These are phyloP conservation scores for Anisodus acutangulus DNA, from an alignment of 257 asterid genomes.

Conservation along the genomic window DNA sequence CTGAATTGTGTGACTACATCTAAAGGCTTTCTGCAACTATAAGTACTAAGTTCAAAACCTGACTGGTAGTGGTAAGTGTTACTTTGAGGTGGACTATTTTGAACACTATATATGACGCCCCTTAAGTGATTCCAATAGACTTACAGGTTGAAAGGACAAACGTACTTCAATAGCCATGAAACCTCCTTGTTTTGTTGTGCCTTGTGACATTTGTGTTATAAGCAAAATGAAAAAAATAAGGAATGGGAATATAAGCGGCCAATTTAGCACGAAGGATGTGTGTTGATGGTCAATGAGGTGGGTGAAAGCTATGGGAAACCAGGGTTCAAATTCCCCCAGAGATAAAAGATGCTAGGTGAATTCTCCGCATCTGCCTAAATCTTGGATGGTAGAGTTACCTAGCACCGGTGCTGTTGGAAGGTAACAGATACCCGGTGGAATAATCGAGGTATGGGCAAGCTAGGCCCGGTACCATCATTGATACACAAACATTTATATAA, in stretches of 20 bases:
- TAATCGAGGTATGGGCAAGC: not conserved
- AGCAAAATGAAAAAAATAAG: constrained; percentile 4
- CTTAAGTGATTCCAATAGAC: not conserved
- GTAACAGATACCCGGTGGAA: not conserved
- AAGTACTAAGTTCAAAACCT: constrained; percentile 11
- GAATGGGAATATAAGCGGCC: not conserved
- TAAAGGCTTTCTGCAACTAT: not conserved
- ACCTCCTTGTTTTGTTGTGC: not conserved
- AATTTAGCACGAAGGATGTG: constrained; percentile 3
- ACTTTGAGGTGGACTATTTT: constrained; percentile 15
- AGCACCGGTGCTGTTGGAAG: too few relatives aligned
- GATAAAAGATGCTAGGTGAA: too few relatives aligned
- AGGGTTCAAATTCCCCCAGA: too few relatives aligned
- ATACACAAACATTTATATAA: not conserved
- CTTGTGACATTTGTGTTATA: constrained; percentile 11
- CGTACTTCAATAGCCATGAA: constrained; percentile 16
- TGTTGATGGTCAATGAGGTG: too few relatives aligned
- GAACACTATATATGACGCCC: not conserved
- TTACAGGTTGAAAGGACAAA: not conserved
- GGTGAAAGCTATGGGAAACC: too few relatives aligned
- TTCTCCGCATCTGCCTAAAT: too few relatives aligned
- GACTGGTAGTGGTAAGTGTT: constrained; percentile 21
- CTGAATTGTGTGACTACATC: too few relatives aligned
- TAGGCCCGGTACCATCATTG: not conserved
- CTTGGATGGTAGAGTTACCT: too few relatives aligned